Percentiles rank a stretch among this genome's conserved stretches.
These are phyloP conservation scores for Teratosphaeria nubilosa DNA, from an alignment of 2,329 filamentous ascomycete species.

Conservation along the genomic window DNA sequence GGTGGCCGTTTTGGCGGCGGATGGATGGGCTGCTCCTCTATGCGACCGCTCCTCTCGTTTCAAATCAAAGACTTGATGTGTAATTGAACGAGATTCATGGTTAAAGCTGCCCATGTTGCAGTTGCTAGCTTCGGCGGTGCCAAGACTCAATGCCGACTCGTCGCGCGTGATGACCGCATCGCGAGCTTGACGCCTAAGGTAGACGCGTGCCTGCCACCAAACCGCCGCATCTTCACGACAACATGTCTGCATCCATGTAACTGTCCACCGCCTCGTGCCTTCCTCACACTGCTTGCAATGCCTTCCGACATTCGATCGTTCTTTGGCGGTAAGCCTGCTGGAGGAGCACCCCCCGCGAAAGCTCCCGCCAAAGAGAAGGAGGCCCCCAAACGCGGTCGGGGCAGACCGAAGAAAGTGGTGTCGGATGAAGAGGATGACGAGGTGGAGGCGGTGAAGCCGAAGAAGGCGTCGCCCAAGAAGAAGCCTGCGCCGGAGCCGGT, in stretches of 20 bases:
- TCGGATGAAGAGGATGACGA: constrained; percentile 59
- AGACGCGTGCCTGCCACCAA: not conserved
- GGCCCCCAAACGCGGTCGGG: constrained; percentile 36
- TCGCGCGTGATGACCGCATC: not conserved
- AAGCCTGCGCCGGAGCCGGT: constrained; percentile 22
- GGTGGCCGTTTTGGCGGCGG: constrained; percentile 2
- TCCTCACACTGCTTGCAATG: constrained; percentile 42
- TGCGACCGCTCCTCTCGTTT: not conserved
- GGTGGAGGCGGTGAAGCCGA: constrained; percentile 22
- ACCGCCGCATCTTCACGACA: not conserved
- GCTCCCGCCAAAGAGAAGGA: constrained; percentile 22
- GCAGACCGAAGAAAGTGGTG: constrained; percentile 54
- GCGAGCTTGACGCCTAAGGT: not conserved
- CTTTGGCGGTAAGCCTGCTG: constrained; percentile 66
- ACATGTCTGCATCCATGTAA: not conserved
- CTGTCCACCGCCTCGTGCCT: not conserved
- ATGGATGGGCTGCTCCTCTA: not conserved
- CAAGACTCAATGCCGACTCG: not conserved
- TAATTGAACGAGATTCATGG: no score
- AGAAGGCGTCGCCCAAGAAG: constrained; percentile 52
- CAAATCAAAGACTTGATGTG: no score
- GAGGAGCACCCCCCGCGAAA: constrained; percentile 28
- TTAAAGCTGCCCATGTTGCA: not conserved
- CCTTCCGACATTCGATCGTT: constrained; percentile 78
- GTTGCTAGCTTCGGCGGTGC: not conserved